phyloP scores from a whole-genome alignment of 768 basidiomycete genomes.

The Hygrophoropsis aurantiaca region DNA sequence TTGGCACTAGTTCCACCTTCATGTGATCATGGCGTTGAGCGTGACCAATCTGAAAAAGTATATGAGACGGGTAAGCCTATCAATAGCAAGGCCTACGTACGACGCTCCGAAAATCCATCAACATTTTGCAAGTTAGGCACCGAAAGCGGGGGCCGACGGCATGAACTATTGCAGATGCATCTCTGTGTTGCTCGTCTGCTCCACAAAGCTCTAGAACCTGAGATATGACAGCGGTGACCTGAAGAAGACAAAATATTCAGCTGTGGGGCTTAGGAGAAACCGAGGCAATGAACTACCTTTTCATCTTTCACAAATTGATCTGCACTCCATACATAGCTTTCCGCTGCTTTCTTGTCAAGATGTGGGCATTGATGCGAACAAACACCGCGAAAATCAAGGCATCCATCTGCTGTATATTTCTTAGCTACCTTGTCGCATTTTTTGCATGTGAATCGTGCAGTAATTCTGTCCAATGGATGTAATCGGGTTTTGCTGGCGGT shows the following conservation, averaged over 20 bases:
- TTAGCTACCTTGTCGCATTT: constrained; percentile 41
- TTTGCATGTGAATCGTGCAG: constrained; percentile 59
- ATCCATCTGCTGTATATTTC: constrained; percentile 37
- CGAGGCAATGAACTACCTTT: constrained; percentile 39
- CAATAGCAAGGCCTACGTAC: constrained; percentile 32
- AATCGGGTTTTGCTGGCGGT: constrained; percentile 43
- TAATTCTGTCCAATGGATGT: constrained; percentile 58
- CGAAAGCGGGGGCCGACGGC: constrained; percentile 32
- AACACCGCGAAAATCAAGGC: constrained; percentile 57
- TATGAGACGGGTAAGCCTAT: background rate
- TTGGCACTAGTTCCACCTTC: constrained; percentile 36
- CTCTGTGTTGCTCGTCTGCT: constrained; percentile 29
- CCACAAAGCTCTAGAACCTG: constrained; percentile 34
- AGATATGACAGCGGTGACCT: constrained; percentile 50
- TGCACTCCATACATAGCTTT: constrained; percentile 43
- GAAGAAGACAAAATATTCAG: background rate
- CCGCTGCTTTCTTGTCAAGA: constrained; percentile 23
- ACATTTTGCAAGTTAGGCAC: constrained; percentile 53
- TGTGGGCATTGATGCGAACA: constrained; percentile 58
- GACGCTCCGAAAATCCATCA: constrained; percentile 47
- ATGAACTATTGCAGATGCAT: constrained; percentile 18
- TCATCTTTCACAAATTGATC: constrained; percentile 57
- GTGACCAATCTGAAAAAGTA: constrained; percentile 53
- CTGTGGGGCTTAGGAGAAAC: background rate
- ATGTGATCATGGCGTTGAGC: constrained; percentile 61